These are phyloP conservation scores for Zasmidium angulare DNA, from an alignment of 2,329 filamentous ascomycete genomes.

Conservation along the genomic window DNA sequence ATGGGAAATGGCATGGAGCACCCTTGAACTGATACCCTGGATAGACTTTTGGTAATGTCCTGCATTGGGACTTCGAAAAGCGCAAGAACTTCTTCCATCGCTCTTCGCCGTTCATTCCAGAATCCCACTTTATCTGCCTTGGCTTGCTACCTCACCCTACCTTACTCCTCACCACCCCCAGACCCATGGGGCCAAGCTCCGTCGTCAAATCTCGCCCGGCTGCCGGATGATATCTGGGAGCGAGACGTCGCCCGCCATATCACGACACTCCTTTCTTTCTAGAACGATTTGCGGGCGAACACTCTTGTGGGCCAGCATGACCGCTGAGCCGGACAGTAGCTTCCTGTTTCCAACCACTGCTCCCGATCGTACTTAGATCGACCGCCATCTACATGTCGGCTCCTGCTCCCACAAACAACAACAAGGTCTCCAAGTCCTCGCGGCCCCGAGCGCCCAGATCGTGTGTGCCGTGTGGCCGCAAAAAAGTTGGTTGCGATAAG, in stretches of 20 bases:
- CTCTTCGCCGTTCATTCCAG: neutral
- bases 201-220: too few relatives aligned
- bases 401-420: neutral
- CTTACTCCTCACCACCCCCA: too few relatives aligned
- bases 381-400: conserved; percentile 9
- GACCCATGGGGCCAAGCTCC: too few relatives aligned
- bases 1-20: conserved; percentile 11
- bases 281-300: neutral
- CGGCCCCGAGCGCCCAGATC: conserved; percentile 22
- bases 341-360: too few relatives aligned
- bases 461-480: conserved; percentile 19
- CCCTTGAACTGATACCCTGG: conserved; percentile 12
- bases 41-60: conserved; percentile 10
- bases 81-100: neutral
- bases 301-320: too few relatives aligned
- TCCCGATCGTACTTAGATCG: too few relatives aligned
- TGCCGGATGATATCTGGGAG: neutral
- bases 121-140: neutral
- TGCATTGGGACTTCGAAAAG: conserved; percentile 1
- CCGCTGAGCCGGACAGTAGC: too few relatives aligned
- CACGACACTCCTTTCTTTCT: neutral
- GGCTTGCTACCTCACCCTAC: neutral
- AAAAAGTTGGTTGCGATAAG: conserved; percentile 24
- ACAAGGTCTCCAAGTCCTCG: conserved; percentile 16
- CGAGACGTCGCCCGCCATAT: neutral